phyloP scores from a whole-genome alignment of 1,284 basidiomycete species.

The Cryptococcus sp. region DNA sequence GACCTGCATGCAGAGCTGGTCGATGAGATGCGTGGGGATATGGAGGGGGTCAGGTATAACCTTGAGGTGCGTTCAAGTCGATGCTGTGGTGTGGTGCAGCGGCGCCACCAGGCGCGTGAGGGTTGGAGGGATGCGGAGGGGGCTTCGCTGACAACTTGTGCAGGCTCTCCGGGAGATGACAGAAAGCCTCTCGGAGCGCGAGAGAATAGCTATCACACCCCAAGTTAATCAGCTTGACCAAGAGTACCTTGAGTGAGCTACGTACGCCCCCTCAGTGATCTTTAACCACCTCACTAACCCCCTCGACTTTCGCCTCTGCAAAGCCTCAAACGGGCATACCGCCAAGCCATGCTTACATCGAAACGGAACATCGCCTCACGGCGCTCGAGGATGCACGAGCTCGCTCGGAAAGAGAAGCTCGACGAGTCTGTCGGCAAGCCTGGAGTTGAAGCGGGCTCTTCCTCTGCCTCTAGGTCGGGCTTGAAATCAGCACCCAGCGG shows the following conservation, averaged over 20 bases:
- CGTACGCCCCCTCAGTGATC: background rate
- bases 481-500: background rate
- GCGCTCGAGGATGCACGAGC: slow-evolving; percentile 9
- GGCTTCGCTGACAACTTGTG: background rate
- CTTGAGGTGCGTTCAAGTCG: slow-evolving; percentile 61
- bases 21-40: slow-evolving; percentile 69
- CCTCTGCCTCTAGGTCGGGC: too few relatives aligned
- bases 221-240: slow-evolving; percentile 5
- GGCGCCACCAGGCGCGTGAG: slow-evolving; percentile 2
- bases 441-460: background rate
- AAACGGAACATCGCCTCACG: slow-evolving; percentile 22
- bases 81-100: background rate
- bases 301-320: background rate
- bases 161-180: slow-evolving; percentile 63
- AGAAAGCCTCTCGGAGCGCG: background rate
- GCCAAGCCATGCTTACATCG: slow-evolving; percentile 27
- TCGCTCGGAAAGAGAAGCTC: slow-evolving; percentile 7
- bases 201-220: background rate
- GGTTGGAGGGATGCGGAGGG: slow-evolving; percentile 8
- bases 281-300: slow-evolving; percentile 30
- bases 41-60: slow-evolving; percentile 60
- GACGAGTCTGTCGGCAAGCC: slow-evolving; percentile 25
- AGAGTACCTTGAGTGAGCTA: slow-evolving; percentile 10
- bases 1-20: slow-evolving; percentile 66
- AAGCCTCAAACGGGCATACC: slow-evolving; percentile 30